Evolutionary conservation across 2,329 filamentous ascomycete genomes (phyloP).

Genomic region (Monosporascus ibericus): DNA sequence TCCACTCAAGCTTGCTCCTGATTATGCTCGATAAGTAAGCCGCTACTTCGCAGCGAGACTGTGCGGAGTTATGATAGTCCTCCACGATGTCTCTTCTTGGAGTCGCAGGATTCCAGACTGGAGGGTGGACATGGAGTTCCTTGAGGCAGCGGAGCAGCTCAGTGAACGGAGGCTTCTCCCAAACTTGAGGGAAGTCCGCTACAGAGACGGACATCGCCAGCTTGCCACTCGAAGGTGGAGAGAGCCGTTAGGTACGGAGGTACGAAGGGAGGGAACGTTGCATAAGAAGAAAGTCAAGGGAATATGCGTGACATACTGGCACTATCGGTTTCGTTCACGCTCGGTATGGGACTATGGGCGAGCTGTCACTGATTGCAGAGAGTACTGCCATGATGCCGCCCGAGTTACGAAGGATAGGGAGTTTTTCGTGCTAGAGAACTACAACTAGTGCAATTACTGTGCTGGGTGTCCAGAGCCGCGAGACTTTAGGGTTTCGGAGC

Average conservation of each 20-base stretch:
- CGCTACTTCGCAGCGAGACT: constrained; percentile 46
- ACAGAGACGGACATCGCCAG: constrained; percentile 27
- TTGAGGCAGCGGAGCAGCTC: constrained; percentile 61
- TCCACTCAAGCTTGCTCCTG: constrained; percentile 61
- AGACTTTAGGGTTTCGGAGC: too few species aligned
- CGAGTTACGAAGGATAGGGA: too few species aligned
- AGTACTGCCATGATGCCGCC: too few species aligned
- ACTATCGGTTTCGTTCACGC: too few species aligned
- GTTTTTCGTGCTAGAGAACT: too few species aligned
- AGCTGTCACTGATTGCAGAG: too few species aligned
- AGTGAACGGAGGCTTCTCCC: constrained; percentile 64
- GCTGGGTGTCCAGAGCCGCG: too few species aligned
- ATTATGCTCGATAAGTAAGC: constrained; percentile 66
- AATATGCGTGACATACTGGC: too few species aligned
- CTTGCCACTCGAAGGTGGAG: background rate
- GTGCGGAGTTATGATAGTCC: constrained; percentile 35
- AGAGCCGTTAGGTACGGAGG: background rate
- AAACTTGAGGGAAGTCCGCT: constrained; percentile 73
- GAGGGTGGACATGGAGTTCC: constrained; percentile 59
- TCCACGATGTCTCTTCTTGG: constrained; percentile 35
- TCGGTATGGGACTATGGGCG: too few species aligned
- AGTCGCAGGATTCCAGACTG: constrained; percentile 55
- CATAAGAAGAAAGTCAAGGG: too few species aligned
- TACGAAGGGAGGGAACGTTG: too few species aligned
- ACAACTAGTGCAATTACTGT: too few species aligned